Evolutionary conservation across 164 flowering plant genomes (phyloP).

Genomic region (Nelumbo lutea): DNA sequence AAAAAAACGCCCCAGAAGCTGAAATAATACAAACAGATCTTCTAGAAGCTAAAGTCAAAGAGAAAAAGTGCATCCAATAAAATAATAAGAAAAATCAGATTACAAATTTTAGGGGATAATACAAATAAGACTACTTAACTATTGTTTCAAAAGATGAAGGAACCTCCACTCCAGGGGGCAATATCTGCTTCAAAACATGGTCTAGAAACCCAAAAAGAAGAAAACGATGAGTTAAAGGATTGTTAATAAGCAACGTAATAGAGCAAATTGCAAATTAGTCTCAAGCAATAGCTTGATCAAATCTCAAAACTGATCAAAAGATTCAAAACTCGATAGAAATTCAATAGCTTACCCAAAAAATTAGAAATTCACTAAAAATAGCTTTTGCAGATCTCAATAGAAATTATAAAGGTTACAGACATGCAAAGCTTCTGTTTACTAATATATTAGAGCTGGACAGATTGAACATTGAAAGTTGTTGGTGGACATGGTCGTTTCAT

Average conservation of each 20-base stretch:
- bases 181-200: conserved; percentile 83
- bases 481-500: too few species aligned
- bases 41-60: neutral
- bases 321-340: too few species aligned
- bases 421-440: neutral
- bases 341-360: too few species aligned
- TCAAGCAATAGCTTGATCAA: too few species aligned
- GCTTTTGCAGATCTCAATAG: neutral
- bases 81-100: neutral
- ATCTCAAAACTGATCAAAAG: too few species aligned
- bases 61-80: neutral
- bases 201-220: conserved; percentile 36
- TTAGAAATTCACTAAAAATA: too few species aligned
- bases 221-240: conserved; percentile 8
- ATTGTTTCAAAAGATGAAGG: conserved; percentile 98
- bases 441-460: neutral
- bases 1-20: neutral
- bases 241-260: neutral
- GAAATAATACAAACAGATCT: neutral
- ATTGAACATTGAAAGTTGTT: too few species aligned
- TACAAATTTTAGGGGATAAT: neutral
- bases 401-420: neutral
- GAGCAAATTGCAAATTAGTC: too few species aligned
- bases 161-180: conserved; percentile 83
- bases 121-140: conserved; percentile 60